Evolutionary conservation across 306 rosid species (phyloP), one percentile per base, ranked within the genome.

Genomic region (Lathyrus tuberosus): DNA sequence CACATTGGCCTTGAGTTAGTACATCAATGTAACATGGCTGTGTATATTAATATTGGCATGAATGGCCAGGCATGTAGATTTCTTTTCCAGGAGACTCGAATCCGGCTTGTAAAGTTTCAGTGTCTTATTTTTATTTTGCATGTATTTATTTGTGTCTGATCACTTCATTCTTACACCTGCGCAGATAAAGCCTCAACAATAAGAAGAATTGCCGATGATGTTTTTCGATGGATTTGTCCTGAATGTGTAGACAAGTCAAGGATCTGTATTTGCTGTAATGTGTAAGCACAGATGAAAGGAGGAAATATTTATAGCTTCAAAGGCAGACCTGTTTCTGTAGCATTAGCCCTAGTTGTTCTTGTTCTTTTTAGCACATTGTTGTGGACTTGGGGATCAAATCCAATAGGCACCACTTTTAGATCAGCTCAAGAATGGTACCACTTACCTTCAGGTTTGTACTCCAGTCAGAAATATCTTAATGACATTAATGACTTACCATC

Each of bases 371-470:
- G 88, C 57, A 68, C 81, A 31, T 62, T 89, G 49, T 46, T 87
- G 70, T 88, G 89, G 94, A 78, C 80, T 48, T 94, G 90, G 90
- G 91, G 88, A 85, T 78, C 80, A 61, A 90, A 78, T 57, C 96
- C 85, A 46, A 73, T 94, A 64, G 76, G 81, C 22, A 63, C 37
- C 17, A 80, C 87, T 30, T 78, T 86, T 31, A 72, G 78, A 52
- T 69, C 75, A 18, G 79, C 87, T 52, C 84, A 70, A 77, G 83
- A 84, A 72, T 70, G 76, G 79, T 72, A 71, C 52, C 33, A 41
- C 46, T 31, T 62, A 3, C 76, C 92, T 73, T 49, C 79, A 88
- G 92, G 94, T 88, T 79, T 78, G 88, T 82, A 62, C 78, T 65
- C 76, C 51, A 48, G n/a, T 44, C 69, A 67, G 18, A 65, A 12